Base-by-base conservation (phyloP, 768 basidiomycete species). In the Podaxis rugospora region DNA sequence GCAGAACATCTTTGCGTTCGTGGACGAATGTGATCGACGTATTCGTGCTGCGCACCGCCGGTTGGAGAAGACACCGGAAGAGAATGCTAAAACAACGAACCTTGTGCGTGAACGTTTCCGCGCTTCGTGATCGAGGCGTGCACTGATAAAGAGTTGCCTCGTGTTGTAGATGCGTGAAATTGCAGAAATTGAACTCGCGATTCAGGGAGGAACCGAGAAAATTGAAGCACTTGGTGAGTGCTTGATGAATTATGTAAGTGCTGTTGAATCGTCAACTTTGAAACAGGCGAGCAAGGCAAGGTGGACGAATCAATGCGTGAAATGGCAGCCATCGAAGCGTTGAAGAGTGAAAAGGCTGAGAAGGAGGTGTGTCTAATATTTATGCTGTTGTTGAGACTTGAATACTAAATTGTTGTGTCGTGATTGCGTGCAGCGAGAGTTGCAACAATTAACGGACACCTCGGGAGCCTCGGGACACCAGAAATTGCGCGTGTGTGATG, bases 381-480 rank as follows among this genome's bases (percentile, higher is more conserved):
- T 42, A 52, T 64, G 65, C 49, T 63, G 61, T 37, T 58, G 47
- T 55, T 56, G 62, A 52, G 62, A 46, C 58, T 23, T 28, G 28
- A 53, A n/a, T 61, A 49, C 53, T 51, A n/a, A 56, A 46, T n/a
- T 39, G 37, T 57, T 62, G 40, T 62, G 14, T 62, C 50, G 60
- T 64, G 55, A 63, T 55, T 61, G 57, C 62, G 63, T 62, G 54
- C 65, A 95, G 91, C 89, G 93, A 60, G 97, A 98, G 69, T 80
- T 98, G 49, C 95, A 97, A 75, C 89, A 95, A 73, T 79, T 99
- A 65, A 97, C 96, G 44, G 97, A 99, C 71, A 98, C 94, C 32
- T 96, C 95, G 42, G 97, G 97, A 59, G 97, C 97, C 4, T 97
- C 95, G 59, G 97, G 97, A n/a, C 97, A 99, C 80, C 97, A 99